Evolutionary conservation across 768 basidiomycete genomes (phyloP).

Genomic region (Chalciporus sphaerocephalus): DNA sequence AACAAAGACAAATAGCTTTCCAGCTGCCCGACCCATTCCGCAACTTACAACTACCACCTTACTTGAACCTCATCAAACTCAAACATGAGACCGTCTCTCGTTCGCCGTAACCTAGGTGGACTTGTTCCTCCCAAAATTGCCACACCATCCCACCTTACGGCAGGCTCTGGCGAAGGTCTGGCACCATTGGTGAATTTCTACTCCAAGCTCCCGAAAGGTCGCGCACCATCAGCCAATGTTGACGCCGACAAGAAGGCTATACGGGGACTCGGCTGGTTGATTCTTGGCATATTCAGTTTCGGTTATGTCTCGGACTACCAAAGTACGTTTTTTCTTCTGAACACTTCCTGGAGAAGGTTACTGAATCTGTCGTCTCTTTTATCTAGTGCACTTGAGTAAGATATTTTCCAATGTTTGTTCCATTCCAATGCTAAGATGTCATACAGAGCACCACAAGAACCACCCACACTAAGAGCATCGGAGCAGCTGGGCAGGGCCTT

Average conservation of each 20-base stretch:
- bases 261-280: conserved; percentile 35
- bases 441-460: conserved; percentile 85
- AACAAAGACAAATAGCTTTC: conserved; percentile 15
- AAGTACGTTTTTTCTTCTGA: conserved; percentile 51
- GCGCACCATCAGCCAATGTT: conserved; percentile 52
- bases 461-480: conserved; percentile 58
- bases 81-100: conserved; percentile 79
- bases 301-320: conserved; percentile 89
- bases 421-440: conserved; percentile 21
- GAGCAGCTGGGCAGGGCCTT: conserved; percentile 1
- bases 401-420: conserved; percentile 11
- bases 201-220: conserved; percentile 92
- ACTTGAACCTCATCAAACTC: conserved; percentile 10
- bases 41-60: not conserved
- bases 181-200: conserved; percentile 90
- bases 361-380: conserved; percentile 6
- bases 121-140: conserved; percentile 95
- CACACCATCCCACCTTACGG: conserved; percentile 79
- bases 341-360: not conserved
- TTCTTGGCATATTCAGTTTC: conserved; percentile 63
- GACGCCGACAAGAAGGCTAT: conserved; percentile 87
- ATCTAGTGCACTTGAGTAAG: conserved; percentile 81
- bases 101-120: conserved; percentile 78
- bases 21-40: conserved; percentile 25
- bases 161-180: conserved; percentile 77